These are phyloP conservation scores for Patellaria atrata DNA, from an alignment of 495 filamentous ascomycete genomes.

Conservation along the genomic window DNA sequence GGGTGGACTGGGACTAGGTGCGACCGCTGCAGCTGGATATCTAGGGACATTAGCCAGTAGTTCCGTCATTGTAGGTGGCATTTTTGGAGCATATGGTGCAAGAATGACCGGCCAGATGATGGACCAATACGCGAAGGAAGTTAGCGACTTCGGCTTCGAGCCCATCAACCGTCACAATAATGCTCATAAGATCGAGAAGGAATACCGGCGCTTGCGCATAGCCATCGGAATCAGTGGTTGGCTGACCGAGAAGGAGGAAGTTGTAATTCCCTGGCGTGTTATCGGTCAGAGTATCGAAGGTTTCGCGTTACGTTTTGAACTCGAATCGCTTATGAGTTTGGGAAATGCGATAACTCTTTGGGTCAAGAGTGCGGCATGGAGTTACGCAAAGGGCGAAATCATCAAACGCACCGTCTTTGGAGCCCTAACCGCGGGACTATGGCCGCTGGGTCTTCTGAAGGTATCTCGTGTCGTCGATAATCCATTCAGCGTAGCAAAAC, in stretches of 20 bases:
- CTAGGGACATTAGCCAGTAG: conserved; percentile 67
- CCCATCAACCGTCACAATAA: conserved; percentile 41
- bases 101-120: conserved; percentile 76
- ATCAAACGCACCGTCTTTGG: conserved; percentile 64
- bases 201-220: conserved; percentile 59
- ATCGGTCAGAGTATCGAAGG: conserved; percentile 56
- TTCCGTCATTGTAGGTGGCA: conserved; percentile 57
- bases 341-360: conserved; percentile 60
- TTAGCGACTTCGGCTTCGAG: conserved; percentile 79
- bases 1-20: conserved; percentile 66
- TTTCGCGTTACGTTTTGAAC: conserved; percentile 77
- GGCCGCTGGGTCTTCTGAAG: conserved; percentile 68
- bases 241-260: conserved; percentile 55
- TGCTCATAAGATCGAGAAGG: conserved; percentile 26
- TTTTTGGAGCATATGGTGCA: conserved; percentile 84
- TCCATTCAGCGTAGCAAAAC: conserved; percentile 71
- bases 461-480: conserved; percentile 74
- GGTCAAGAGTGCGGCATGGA: conserved; percentile 63
- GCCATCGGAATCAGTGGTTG: conserved; percentile 75
- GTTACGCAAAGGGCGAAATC: conserved; percentile 61
- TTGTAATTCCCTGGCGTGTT: conserved; percentile 60
- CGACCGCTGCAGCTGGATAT: conserved; percentile 63
- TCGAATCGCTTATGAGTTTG: conserved; percentile 60
- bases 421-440: conserved; percentile 50
- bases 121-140: conserved; percentile 72